phyloP scores from a whole-genome alignment of 1,284 basidiomycete genomes.

The Papiliotrema fonsecae region DNA sequence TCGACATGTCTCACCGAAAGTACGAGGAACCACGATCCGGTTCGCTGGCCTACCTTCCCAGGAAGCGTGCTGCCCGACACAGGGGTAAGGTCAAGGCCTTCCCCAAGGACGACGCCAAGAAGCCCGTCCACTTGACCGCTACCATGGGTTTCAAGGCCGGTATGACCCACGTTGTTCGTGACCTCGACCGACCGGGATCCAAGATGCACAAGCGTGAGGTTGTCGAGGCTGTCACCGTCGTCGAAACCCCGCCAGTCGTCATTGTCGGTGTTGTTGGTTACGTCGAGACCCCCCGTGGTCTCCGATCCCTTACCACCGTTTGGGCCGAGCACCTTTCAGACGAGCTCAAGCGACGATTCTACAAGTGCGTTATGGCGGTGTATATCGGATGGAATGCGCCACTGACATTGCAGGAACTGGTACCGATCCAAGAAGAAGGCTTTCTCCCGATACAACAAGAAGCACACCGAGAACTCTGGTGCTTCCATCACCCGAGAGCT shows the following conservation, averaged over 20 bases:
- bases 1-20: slow-evolving; percentile 48
- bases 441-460: slow-evolving; percentile 95
- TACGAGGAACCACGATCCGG: slow-evolving; percentile 94
- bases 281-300: slow-evolving; percentile 98
- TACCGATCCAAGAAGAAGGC: slow-evolving; percentile 99
- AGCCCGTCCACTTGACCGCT: slow-evolving; percentile 97
- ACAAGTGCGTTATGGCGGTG: slow-evolving; percentile 58
- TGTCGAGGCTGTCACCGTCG: slow-evolving; percentile 92
- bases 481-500: slow-evolving; percentile 92
- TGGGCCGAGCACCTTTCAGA: slow-evolving; percentile 64
- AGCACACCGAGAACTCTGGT: slow-evolving; percentile 92
- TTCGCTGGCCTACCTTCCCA: slow-evolving; percentile 73
- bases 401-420: slow-evolving; percentile 69
- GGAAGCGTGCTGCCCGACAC: slow-evolving; percentile 91
- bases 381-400: background rate
- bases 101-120: slow-evolving; percentile 99
- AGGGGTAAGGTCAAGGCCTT: slow-evolving; percentile 98
- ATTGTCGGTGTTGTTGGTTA: slow-evolving; percentile 99
- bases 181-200: slow-evolving; percentile 97
- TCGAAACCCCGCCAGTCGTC: slow-evolving; percentile 97
- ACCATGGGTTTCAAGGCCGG: slow-evolving; percentile 99
- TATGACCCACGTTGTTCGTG: slow-evolving; percentile 99
- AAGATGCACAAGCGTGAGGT: slow-evolving; percentile 99
- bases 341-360: slow-evolving; percentile 98
- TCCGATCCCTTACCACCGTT: slow-evolving; percentile 72